Conservation (phyloP, 768 basidiomycete species). For the Phlegmacium glaucopus region DNA sequence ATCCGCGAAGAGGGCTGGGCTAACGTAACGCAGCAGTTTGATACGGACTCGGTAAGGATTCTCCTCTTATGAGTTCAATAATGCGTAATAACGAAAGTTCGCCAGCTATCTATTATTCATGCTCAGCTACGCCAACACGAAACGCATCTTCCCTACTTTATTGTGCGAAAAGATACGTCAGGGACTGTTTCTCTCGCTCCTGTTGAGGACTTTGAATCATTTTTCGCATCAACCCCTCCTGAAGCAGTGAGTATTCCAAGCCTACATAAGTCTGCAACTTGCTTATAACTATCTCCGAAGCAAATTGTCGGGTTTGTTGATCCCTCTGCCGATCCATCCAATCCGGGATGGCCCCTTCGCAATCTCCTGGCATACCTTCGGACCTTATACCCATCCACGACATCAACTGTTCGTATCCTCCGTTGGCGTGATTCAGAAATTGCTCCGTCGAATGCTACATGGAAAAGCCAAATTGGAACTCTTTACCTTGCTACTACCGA, state of each 20-base stretch:
- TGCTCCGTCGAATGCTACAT: conserved; percentile 34
- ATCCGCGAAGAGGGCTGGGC: conserved; percentile 62
- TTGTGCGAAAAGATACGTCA: conserved; percentile 41
- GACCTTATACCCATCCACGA: conserved; percentile 48
- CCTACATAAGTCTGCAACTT: not conserved
- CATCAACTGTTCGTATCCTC: conserved; percentile 56
- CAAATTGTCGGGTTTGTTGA: conserved; percentile 70
- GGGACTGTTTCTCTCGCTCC: conserved; percentile 40
- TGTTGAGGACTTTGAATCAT: conserved; percentile 53
- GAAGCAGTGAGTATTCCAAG: conserved; percentile 30
- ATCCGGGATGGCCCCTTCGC: conserved; percentile 91
- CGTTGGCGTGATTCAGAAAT: conserved; percentile 72
- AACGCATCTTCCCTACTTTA: conserved; percentile 54
- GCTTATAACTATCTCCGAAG: conserved; percentile 11
- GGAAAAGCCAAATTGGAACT: conserved; percentile 65
- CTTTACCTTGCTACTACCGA: conserved; percentile 32
- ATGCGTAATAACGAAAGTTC: not conserved
- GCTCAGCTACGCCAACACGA: conserved; percentile 38
- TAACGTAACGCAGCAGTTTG: conserved; percentile 42
- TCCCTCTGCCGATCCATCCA: conserved; percentile 71
- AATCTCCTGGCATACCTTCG: conserved; percentile 86
- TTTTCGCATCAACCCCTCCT: conserved; percentile 45
- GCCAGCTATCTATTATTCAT: conserved; percentile 53
- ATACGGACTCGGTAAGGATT: conserved; percentile 34
- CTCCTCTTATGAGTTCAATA: not conserved